Evolutionary conservation across 140 eudicot genomes (phyloP).

Genomic region (Oenanthe javanica): DNA sequence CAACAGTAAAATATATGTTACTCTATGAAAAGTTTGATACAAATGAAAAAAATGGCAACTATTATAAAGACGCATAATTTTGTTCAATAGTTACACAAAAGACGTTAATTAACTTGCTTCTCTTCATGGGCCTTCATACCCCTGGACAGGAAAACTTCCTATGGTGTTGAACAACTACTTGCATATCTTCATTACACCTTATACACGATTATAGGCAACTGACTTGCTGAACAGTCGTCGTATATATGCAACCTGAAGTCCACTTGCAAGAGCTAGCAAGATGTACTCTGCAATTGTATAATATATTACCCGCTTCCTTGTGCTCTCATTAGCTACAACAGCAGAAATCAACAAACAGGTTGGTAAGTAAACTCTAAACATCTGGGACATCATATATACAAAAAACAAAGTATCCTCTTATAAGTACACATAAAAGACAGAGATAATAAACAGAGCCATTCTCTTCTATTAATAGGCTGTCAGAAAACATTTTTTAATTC

Average conservation of each 20-base stretch:
- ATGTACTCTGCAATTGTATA: conserved; percentile 86
- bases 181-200: conserved; percentile 5
- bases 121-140: not conserved
- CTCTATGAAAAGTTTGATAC: not conserved
- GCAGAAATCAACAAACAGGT: not conserved
- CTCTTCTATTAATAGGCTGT: not conserved
- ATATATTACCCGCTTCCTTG: conserved; percentile 67
- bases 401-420: not conserved
- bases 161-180: not conserved
- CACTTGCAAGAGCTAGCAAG: conserved; percentile 71
- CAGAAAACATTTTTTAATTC: not conserved
- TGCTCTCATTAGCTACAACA: conserved; percentile 85
- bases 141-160: not conserved
- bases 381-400: not conserved
- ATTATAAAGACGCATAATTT: not conserved
- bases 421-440: not conserved
- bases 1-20: not conserved
- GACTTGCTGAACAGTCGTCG: conserved; percentile 87
- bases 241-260: conserved; percentile 73
- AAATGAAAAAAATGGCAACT: not conserved
- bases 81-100: not conserved
- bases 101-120: not conserved
- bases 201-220: conserved; percentile 82
- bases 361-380: not conserved
- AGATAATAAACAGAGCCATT: not conserved